Evolutionary conservation across 2,329 filamentous ascomycete genomes (phyloP), one percentile per base, ranked within the genome.

Genomic region (Cercospora sp.): DNA sequence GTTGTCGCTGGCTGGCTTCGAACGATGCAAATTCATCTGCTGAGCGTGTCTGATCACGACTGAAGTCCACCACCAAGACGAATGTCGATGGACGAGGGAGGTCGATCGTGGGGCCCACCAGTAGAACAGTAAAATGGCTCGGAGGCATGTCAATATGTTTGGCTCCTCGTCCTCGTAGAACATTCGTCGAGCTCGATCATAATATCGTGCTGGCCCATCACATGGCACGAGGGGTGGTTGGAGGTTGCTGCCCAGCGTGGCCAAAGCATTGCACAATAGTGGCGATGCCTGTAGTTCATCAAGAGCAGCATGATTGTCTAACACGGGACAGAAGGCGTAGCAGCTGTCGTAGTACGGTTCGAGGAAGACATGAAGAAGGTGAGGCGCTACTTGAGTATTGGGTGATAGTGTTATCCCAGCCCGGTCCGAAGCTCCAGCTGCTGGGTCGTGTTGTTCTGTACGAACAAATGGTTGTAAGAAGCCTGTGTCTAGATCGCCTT

Each of bases 111-210:
- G 65, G 16, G 65, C 65, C 60, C 60, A 67, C 65, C 65, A 67
- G 65, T 67, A 63, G 36, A 67, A 67, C 10, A 67, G 36, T 23
- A 67, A 48, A 3, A 67, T 30, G 20, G 60, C 53, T 10, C 58
- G 53, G 10, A 67, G 36, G 31, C 65, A 67, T 13, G 36, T 63
- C 51, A 60, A 39, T 12, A 63, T 23, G 53, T 64, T 51, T 6
- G 65, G 60, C 23, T 67, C 65, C 28, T 67, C 65, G 28, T 67
- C 65, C 26, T 67, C 60, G 18, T 67, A 67, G 30, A 67, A 67
- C 60, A 67, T 63, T 12, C 60, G 45, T 39, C 65, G 18, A 16
- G 65, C 65, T 28, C 60, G 31, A 31, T 63, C 61, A 45, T 67
- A 67, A 48, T 63, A 63, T 20, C 48, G 33, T 4, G 51, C 23